Conservation (phyloP, 2,329 filamentous ascomycete genomes). For the Fusarium sp. region DNA sequence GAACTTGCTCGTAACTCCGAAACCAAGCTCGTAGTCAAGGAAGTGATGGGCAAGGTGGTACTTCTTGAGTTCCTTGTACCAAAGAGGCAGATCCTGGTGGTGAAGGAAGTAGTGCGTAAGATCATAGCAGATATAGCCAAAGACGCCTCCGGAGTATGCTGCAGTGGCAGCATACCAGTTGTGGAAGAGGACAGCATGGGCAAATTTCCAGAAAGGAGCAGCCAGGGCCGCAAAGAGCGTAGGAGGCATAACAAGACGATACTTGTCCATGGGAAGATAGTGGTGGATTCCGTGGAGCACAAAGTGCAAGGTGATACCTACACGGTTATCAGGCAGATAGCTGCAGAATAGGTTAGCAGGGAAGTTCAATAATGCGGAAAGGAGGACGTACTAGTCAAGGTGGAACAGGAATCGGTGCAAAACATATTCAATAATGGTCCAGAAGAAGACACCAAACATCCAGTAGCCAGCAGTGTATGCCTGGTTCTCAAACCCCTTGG, state of each 20-base stretch:
- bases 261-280: constrained; percentile 99
- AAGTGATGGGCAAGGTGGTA: constrained; percentile 98
- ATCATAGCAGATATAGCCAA: constrained; percentile 97
- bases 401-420: constrained; percentile 95
- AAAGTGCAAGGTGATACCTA: constrained; percentile 90
- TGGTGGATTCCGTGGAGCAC: constrained; percentile 97
- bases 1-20: constrained; percentile 95
- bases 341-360: constrained; percentile 63
- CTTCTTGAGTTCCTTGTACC: constrained; percentile 95
- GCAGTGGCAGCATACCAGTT: constrained; percentile 86
- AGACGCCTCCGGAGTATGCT: constrained; percentile 90
- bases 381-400: constrained; percentile 81
- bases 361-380: neutral
- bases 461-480: constrained; percentile 73
- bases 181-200: constrained; percentile 85
- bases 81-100: constrained; percentile 90
- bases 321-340: constrained; percentile 90
- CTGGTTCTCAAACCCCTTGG: constrained; percentile 69
- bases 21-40: constrained; percentile 97
- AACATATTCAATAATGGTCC: constrained; percentile 91
- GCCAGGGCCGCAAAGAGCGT: constrained; percentile 88
- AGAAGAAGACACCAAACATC: constrained; percentile 79
- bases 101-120: constrained; percentile 99
- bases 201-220: constrained; percentile 91
- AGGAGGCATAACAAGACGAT: constrained; percentile 97